phyloP scores from a whole-genome alignment of 169 alveolate genomes.

The Cryptosporidium sp. region DNA sequence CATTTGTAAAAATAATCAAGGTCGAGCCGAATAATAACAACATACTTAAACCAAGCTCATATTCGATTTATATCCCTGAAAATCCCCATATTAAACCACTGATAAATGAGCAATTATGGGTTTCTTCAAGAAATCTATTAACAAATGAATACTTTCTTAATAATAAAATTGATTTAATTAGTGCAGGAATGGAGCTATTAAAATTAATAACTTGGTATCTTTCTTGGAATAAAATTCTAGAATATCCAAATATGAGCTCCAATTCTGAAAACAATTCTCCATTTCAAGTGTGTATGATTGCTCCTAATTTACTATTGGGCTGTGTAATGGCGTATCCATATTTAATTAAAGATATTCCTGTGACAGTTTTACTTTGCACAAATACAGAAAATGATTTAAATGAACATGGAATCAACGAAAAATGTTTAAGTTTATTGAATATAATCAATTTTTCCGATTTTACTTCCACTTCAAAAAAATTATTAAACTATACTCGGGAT shows the following conservation, averaged over 20 bases:
- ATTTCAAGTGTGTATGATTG: constrained; percentile 26
- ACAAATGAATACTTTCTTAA: background rate
- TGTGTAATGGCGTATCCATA: constrained; percentile 45
- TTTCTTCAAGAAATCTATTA: constrained; percentile 48
- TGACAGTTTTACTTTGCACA: constrained; percentile 19
- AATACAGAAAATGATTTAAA: background rate
- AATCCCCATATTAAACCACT: constrained; percentile 37
- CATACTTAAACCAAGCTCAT: background rate
- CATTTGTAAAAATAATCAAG: constrained; percentile 17
- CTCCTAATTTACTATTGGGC: constrained; percentile 30
- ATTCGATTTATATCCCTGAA: constrained; percentile 54
- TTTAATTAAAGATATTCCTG: constrained; percentile 29
- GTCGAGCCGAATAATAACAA: background rate
- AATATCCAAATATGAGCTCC: background rate
- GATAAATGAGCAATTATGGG: constrained; percentile 53
- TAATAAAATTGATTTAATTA: background rate
- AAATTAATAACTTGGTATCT: constrained; percentile 51
- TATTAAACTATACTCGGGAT: constrained; percentile 25
- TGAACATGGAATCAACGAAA: background rate
- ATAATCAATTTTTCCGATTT: constrained; percentile 22
- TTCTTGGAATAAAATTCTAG: constrained; percentile 48
- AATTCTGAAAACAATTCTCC: constrained; percentile 14
- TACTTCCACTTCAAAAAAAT: background rate
- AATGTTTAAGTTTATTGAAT: constrained; percentile 4
- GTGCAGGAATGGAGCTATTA: constrained; percentile 12